Conservation (phyloP, 2,329 filamentous ascomycete genomes). For the Immersiporthe knoxdaviesiana region DNA sequence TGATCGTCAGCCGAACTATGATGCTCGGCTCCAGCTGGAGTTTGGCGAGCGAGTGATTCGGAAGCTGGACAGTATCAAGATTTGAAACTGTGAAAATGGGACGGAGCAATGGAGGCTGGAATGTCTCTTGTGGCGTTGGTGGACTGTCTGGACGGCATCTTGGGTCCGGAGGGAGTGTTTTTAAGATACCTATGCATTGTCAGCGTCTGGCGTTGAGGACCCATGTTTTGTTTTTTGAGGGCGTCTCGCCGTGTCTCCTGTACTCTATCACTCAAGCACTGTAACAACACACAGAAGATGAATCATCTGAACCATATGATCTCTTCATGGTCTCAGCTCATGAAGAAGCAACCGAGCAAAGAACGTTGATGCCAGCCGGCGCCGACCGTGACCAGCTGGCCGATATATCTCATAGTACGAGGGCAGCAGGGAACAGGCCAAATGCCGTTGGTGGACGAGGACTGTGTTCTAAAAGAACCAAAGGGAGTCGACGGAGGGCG, state of each 20-base stretch:
- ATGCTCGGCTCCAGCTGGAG: slow-evolving; percentile 18
- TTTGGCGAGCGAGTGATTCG: slow-evolving; percentile 24
- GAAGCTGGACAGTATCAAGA: slow-evolving; percentile 10
- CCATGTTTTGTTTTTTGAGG: not conserved
- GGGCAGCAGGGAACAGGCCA: not conserved
- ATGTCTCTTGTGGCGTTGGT: not conserved
- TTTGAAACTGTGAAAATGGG: not conserved
- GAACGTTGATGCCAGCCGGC: not conserved
- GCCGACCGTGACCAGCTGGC: not conserved
- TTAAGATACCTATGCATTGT: slow-evolving; percentile 1
- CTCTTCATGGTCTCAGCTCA: not conserved
- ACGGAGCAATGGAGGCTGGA: not conserved
- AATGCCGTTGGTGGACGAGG: not conserved
- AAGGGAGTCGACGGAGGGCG: not conserved
- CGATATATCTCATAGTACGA: not conserved
- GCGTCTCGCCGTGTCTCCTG: not conserved
- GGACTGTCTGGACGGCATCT: not conserved
- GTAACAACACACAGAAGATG: not conserved
- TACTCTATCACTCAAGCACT: not conserved
- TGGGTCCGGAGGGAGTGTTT: not conserved
- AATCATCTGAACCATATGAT: not conserved
- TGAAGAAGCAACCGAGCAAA: not conserved
- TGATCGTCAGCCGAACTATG: slow-evolving; percentile 13
- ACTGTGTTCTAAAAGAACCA: not conserved
- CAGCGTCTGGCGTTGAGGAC: slow-evolving; percentile 4